Percentiles rank a stretch among this genome's conserved stretches.
Conservation (phyloP, 2,329 filamentous ascomycete species). For the Penicillium aurantiogriseum region DNA sequence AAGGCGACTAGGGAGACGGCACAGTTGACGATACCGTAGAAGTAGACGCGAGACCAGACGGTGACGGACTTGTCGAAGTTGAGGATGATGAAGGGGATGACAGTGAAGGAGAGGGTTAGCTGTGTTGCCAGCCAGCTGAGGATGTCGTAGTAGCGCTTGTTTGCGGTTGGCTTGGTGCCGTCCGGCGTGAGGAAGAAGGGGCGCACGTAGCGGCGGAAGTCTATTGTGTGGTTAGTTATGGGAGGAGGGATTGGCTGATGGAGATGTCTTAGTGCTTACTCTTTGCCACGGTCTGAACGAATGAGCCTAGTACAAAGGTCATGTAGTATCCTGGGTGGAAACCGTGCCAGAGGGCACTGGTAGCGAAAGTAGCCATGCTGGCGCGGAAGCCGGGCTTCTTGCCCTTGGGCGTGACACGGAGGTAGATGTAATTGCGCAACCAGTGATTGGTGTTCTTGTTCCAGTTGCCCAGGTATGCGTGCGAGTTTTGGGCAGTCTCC, state of each 20-base stretch:
- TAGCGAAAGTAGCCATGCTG: constrained; percentile 88
- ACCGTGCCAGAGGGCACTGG: constrained; percentile 95
- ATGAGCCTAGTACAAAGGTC: constrained; percentile 81
- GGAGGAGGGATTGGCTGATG: neutral
- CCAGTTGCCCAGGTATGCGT: constrained; percentile 87
- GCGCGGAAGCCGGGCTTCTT: constrained; percentile 96
- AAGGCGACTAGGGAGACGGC: constrained; percentile 69
- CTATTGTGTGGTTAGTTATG: constrained; percentile 48
- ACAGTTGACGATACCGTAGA: constrained; percentile 74
- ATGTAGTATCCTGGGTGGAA: constrained; percentile 98
- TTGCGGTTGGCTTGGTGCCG: constrained; percentile 64
- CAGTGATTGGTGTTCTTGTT: constrained; percentile 99
- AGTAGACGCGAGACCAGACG: constrained; percentile 85
- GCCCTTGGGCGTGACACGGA: constrained; percentile 89
- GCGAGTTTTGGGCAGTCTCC: constrained; percentile 89
- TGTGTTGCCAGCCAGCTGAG: constrained; percentile 75
- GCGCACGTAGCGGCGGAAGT: constrained; percentile 82
- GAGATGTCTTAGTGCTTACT: constrained; percentile 58
- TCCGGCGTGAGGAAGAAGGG: constrained; percentile 87
- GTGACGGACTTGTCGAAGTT: constrained; percentile 66
- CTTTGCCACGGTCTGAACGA: constrained; percentile 91
- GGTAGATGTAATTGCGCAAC: constrained; percentile 92
- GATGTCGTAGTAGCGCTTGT: constrained; percentile 85
- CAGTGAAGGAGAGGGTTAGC: constrained; percentile 76
- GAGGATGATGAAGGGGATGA: constrained; percentile 82